Base-by-base conservation (phyloP, 768 basidiomycete genomes). In the Daedaleopsis nitida region DNA sequence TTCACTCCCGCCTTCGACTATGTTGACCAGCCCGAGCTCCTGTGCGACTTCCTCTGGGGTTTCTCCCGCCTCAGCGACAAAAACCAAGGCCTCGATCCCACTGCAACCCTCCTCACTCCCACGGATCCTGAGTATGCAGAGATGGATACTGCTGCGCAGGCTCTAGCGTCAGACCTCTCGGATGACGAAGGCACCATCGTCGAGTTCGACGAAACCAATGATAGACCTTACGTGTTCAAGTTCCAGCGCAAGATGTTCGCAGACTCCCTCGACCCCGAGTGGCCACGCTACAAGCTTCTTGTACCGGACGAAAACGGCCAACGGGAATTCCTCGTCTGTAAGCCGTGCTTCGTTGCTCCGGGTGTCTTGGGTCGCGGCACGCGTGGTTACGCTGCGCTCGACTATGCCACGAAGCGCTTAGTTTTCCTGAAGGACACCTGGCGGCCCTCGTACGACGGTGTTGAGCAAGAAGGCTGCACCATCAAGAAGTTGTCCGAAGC, bases 391-490 rank as follows among this genome's bases (percentile, higher is more conserved):
- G 52, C 63, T 24, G 65, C 61, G 1, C 49, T 32, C 55, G 58
- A 66, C 53, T 16, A 60, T 23, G 8, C 11, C 14, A 16, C 19
- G 16, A 43, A 48, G 24, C 37, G 49, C 19, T 55, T 66, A 13
- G 55, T 45, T n/a, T 66, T 60, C 39, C 37, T 62, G 37, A 62
- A 62, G 52, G 61, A 62, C 17, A 38, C 57, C 17, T 62, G 61
- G 61, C 56, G 61, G 1, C 38, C 27, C 5, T 11, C 39, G 24
- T 49, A 58, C 32, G 52, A 58, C 24, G 19, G 34, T 19, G 45
- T 53, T 17, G 45, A 39, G 11, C 43, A 24, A 8, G 61, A 62
- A 34, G 61, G 61, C 17, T n/a, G n/a, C n/a, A n/a, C n/a, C n/a
- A n/a, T n/a, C n/a, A n/a, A n/a, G 43, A 47, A 27, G 32, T 34